Evolutionary conservation across 2,329 filamentous ascomycete species (phyloP).

Genomic region (Karstenula rhodostoma): DNA sequence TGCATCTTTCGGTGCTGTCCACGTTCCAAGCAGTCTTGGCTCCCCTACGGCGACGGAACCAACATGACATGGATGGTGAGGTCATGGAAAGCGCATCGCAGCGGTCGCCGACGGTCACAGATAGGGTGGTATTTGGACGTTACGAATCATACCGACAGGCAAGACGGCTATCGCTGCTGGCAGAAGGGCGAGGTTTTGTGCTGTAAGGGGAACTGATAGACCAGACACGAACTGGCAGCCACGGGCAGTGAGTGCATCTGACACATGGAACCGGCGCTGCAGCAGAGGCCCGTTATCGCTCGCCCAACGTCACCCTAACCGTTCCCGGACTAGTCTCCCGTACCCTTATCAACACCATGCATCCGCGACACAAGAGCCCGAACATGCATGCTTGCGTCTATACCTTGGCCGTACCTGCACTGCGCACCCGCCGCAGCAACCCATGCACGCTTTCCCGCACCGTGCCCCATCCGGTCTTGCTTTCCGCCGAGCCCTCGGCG

Average conservation of each 20-base stretch:
- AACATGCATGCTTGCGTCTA: not conserved
- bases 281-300: not conserved
- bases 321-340: not conserved
- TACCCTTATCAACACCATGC: constrained; percentile 2
- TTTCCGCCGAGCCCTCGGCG: constrained; percentile 5
- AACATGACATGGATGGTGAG: too few relatives aligned
- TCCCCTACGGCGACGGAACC: too few relatives aligned
- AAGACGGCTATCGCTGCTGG: not conserved
- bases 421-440: not conserved
- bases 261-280: constrained; percentile 1
- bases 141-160: constrained; percentile 1
- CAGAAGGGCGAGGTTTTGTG: not conserved
- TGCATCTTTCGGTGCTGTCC: too few relatives aligned
- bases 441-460: not conserved
- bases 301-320: not conserved
- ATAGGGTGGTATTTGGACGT: not conserved
- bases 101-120: too few relatives aligned
- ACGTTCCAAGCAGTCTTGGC: too few relatives aligned
- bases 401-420: constrained; percentile 1
- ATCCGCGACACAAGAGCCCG: not conserved
- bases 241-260: constrained; percentile 1
- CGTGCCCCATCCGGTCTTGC: not conserved
- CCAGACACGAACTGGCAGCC: not conserved
- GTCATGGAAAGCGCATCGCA: too few relatives aligned
- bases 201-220: constrained; percentile 16